phyloP scores from a whole-genome alignment of 768 basidiomycete genomes.

The Hypholoma fasciculare region DNA sequence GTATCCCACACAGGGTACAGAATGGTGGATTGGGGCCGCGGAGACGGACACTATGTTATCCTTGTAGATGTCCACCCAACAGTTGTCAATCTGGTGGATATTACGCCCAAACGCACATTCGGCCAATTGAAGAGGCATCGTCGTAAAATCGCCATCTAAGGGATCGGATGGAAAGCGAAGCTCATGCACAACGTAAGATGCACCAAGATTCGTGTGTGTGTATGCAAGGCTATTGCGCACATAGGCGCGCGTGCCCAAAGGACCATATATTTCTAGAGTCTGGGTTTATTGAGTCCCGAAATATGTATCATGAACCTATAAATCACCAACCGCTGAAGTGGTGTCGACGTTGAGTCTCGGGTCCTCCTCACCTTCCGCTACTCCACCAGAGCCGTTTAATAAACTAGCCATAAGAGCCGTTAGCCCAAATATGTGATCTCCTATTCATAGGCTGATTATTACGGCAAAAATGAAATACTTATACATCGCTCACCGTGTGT shows the following conservation, averaged over 20 bases:
- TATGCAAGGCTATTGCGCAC: slow-evolving; percentile 66
- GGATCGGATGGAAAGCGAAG: slow-evolving; percentile 67
- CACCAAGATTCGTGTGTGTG: slow-evolving; percentile 66
- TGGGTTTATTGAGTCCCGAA: slow-evolving; percentile 22
- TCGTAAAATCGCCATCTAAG: slow-evolving; percentile 45
- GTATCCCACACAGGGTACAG: slow-evolving; percentile 81
- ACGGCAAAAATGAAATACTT: background rate
- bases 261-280: slow-evolving; percentile 86
- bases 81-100: slow-evolving; percentile 55
- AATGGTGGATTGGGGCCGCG: slow-evolving; percentile 79
- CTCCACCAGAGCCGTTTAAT: slow-evolving; percentile 75
- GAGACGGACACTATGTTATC: slow-evolving; percentile 60
- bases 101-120: slow-evolving; percentile 67
- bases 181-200: slow-evolving; percentile 82
- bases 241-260: slow-evolving; percentile 79
- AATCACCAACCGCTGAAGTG: slow-evolving; percentile 31
- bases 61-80: slow-evolving; percentile 68
- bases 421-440: slow-evolving; percentile 82
- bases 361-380: slow-evolving; percentile 57
- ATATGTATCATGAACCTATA: background rate
- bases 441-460: slow-evolving; percentile 32
- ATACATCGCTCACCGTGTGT: slow-evolving; percentile 64
- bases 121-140: slow-evolving; percentile 44
- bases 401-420: slow-evolving; percentile 66
- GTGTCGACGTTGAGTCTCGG: slow-evolving; percentile 44